Base-by-base conservation (phyloP, 1,284 basidiomycete species). In the Tremellales sp. region DNA sequence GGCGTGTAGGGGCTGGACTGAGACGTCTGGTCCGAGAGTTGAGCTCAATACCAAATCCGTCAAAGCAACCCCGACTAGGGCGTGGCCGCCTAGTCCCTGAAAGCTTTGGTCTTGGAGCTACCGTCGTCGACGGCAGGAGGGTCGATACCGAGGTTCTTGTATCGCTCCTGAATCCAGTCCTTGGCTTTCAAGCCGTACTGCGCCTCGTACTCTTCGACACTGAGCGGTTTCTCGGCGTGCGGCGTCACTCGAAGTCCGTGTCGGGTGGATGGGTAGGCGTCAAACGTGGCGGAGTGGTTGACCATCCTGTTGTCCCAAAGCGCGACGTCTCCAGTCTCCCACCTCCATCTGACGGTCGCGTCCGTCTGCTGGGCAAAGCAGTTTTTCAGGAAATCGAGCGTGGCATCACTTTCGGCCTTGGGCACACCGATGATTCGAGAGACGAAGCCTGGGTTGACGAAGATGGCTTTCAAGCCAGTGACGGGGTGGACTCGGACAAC, bases 231-330 rank as follows among this genome's bases (percentile, higher is more conserved):
- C 70, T 89, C 86, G 22, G 82, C 88, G 57, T 85, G 85, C 43
- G 87, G 87, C 2, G 87, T 89, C n/a, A 84, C 83, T 44, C 87
- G 82, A 40, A 89, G 75, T 7, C 85, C 87, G 64, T 89, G 87
- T 44, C 87, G 80, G 40, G 78, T 81, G 3, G 65, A 64, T 2
- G 68, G 68, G 41, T 65, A 68, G 27, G 67, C 65, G 45, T 71
- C 68, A 48, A 71, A 68, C 4, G 82, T 86, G 10, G 86, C 87
- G 8, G 83, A 81, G 63, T 89, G 87, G 22, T 80, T 85, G 40
- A 83, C 82, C 53, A 87, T 68, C 21, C 72, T 51, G 54, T 75
- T 75, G 49, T 75, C 70, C 72, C 72, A 74, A 40, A 69, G 63
- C 6, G 66, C 71, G 5, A 72, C 67, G 48, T 73, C 71, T n/a